These are phyloP conservation scores for Glycyrrhiza uralensis DNA, from an alignment of 306 rosid genomes.

Conservation along the genomic window DNA sequence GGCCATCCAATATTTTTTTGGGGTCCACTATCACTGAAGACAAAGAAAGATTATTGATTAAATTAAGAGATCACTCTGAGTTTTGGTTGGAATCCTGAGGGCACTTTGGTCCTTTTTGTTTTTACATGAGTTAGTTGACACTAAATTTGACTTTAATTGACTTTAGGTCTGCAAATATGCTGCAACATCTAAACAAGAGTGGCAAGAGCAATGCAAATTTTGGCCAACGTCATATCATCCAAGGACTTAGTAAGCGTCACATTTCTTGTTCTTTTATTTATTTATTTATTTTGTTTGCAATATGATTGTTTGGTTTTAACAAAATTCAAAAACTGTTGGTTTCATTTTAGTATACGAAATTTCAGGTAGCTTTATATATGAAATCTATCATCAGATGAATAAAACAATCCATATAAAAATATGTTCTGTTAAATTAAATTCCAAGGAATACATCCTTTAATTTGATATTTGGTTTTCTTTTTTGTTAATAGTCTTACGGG, in stretches of 20 bases:
- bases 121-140: not conserved
- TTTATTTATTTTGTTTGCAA: not conserved
- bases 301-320: not conserved
- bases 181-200: slow-evolving; percentile 84
- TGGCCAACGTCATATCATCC: slow-evolving; percentile 99
- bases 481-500: not conserved
- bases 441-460: not conserved
- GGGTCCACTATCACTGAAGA: not conserved
- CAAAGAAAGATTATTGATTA: not conserved
- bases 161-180: slow-evolving; percentile 76
- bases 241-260: slow-evolving; percentile 65
- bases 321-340: not conserved
- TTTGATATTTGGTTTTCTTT: not conserved
- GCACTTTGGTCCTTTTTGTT: not conserved
- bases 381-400: slow-evolving; percentile 1
- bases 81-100: slow-evolving; percentile 1
- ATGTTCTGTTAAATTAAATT: slow-evolving; percentile 5
- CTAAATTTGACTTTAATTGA: slow-evolving; percentile 9
- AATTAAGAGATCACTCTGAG: not conserved
- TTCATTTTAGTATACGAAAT: not conserved
- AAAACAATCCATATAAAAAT: not conserved
- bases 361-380: not conserved
- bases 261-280: slow-evolving; percentile 1
- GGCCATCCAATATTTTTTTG: not conserved
- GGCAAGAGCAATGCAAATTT: slow-evolving; percentile 95